Evolutionary conservation across 441 rosid species (phyloP).

Genomic region (Corymbia calophylla): DNA sequence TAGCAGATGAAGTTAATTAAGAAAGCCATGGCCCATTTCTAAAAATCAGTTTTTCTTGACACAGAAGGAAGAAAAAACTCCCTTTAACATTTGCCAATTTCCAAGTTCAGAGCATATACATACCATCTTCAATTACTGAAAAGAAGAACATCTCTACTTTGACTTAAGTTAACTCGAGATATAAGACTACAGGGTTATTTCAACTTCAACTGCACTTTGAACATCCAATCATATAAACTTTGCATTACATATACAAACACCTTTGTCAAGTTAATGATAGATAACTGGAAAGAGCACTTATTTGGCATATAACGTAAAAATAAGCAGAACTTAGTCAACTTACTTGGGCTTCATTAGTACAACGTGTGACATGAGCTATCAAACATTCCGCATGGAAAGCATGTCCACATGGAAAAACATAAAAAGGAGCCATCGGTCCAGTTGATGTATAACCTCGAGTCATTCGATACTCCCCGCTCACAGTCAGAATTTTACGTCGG

Average conservation of each 20-base stretch:
- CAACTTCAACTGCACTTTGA: not conserved
- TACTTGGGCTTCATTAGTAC: constrained; percentile 72
- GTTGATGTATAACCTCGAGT: constrained; percentile 62
- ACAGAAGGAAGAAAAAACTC: not conserved
- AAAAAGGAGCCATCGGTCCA: constrained; percentile 92
- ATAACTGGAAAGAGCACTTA: not conserved
- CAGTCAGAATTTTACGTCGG: constrained; percentile 68
- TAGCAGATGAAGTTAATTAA: not conserved
- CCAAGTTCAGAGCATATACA: not conserved
- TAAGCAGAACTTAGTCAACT: constrained; percentile 8
- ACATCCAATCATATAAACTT: not conserved
- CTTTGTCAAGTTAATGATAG: not conserved
- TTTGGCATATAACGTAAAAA: not conserved
- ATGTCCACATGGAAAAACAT: constrained; percentile 94
- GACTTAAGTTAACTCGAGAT: not conserved
- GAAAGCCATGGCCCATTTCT: not conserved
- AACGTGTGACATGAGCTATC: constrained; percentile 86
- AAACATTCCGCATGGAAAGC: constrained; percentile 89
- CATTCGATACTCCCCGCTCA: constrained; percentile 61
- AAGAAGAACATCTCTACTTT: not conserved
- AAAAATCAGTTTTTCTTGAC: not conserved
- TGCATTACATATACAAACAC: not conserved
- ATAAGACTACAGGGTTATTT: not conserved
- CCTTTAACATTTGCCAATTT: not conserved
- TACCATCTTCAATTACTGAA: not conserved